These are phyloP conservation scores for Aristolochia fimbriata DNA, from an alignment of 164 flowering plant species.

Conservation along the genomic window DNA sequence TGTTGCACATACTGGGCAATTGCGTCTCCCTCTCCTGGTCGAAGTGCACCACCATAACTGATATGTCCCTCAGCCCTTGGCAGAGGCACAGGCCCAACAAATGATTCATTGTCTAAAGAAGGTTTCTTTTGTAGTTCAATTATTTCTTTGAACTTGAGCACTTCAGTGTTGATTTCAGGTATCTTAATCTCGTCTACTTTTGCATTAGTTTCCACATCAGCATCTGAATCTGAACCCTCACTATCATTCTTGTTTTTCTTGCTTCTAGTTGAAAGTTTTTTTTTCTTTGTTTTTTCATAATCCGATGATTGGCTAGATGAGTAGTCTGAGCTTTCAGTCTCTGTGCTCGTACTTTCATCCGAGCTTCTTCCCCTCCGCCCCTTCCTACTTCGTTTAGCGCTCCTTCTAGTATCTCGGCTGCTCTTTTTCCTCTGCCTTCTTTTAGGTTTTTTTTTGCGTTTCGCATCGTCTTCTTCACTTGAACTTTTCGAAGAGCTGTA, in stretches of 20 bases:
- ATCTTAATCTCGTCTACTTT: constrained; percentile 18
- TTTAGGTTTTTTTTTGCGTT: constrained; percentile 10
- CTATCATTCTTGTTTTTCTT: neutral
- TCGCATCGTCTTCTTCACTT: constrained; percentile 1
- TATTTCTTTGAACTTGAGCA: constrained; percentile 58
- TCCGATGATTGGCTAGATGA: neutral
- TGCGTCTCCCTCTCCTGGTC: constrained; percentile 98
- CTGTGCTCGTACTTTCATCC: neutral
- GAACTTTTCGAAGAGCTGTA: constrained; percentile 11
- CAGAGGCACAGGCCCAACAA: constrained; percentile 40
- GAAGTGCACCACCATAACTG: constrained; percentile 96
- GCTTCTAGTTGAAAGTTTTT: neutral
- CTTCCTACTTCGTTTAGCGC: constrained; percentile 8
- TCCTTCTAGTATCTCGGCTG: constrained; percentile 7
- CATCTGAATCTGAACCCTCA: constrained; percentile 14
- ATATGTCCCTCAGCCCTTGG: constrained; percentile 96
- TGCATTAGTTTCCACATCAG: constrained; percentile 12
- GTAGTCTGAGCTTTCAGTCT: neutral
- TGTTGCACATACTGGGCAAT: constrained; percentile 98
- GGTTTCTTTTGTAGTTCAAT: constrained; percentile 68
- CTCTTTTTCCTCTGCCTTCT: neutral
- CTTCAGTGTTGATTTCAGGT: constrained; percentile 35
- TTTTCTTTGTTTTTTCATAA: neutral
- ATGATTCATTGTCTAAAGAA: constrained; percentile 49
- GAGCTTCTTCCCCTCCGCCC: neutral